Evolutionary conservation across 2,329 filamentous ascomycete species (phyloP).

Genomic region (Talaromyces sp.): DNA sequence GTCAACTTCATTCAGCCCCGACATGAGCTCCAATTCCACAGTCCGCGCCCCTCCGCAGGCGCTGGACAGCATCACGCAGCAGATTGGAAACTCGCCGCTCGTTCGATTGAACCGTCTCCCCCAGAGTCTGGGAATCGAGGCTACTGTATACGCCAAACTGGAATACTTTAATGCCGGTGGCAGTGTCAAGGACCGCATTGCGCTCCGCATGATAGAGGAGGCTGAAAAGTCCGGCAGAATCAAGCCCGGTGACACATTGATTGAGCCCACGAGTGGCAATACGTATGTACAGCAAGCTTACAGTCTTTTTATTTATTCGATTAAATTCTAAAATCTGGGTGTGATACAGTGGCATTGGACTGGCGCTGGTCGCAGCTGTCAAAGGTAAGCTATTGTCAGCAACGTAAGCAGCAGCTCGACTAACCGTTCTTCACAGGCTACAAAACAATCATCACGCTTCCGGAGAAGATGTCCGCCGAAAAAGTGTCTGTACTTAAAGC

Average conservation of each 20-base stretch:
- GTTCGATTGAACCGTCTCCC: slow-evolving; percentile 91
- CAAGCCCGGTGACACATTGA: slow-evolving; percentile 93
- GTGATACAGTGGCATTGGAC: slow-evolving; percentile 65
- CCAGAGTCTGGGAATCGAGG: slow-evolving; percentile 81
- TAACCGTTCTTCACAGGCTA: slow-evolving; percentile 51
- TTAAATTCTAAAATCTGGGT: neutral
- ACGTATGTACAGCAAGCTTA: slow-evolving; percentile 48
- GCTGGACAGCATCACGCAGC: slow-evolving; percentile 67
- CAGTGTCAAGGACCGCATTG: slow-evolving; percentile 92
- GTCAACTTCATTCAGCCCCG: neutral
- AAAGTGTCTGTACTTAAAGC: slow-evolving; percentile 94
- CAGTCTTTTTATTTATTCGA: neutral
- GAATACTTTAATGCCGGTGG: slow-evolving; percentile 93
- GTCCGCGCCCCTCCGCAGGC: slow-evolving; percentile 49
- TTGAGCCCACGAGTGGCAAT: slow-evolving; percentile 96
- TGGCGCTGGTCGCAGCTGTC: slow-evolving; percentile 88
- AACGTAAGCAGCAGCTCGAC: neutral
- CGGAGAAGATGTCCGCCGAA: slow-evolving; percentile 98
- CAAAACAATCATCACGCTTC: slow-evolving; percentile 96
- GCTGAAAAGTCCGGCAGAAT: slow-evolving; percentile 88
- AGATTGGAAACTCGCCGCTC: slow-evolving; percentile 95
- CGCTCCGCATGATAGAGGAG: slow-evolving; percentile 93
- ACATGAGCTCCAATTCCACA: neutral
- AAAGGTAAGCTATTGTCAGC: slow-evolving; percentile 51
- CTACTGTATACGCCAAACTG: slow-evolving; percentile 82